Conservation (phyloP, 2,329 filamentous ascomycete species). For the Xylariales sp. region DNA sequence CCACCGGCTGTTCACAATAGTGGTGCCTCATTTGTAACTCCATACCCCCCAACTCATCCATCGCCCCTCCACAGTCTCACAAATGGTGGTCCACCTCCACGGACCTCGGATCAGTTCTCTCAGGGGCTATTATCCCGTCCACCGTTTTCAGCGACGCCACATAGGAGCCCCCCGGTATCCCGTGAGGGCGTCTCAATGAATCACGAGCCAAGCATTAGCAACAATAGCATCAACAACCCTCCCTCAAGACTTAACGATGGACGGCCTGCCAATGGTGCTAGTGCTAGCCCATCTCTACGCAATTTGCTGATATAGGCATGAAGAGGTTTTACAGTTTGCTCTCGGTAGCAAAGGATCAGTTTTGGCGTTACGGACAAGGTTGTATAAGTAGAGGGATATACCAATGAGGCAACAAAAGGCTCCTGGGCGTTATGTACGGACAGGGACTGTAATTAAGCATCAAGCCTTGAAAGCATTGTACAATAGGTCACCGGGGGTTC, state of each 20-base stretch:
- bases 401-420: conserved; percentile 41
- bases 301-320: conserved; percentile 72
- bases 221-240: conserved; percentile 47
- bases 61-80: conserved; percentile 49
- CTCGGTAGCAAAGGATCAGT: conserved; percentile 28
- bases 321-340: conserved; percentile 28
- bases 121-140: conserved; percentile 57
- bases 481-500: conserved; percentile 34
- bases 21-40: conserved; percentile 54
- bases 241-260: conserved; percentile 49
- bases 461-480: conserved; percentile 40
- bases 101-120: conserved; percentile 59
- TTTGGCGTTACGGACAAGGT: conserved; percentile 46
- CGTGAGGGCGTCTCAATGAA: conserved; percentile 53
- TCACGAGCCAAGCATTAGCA: conserved; percentile 49
- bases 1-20: conserved; percentile 55
- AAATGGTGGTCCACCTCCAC: conserved; percentile 57
- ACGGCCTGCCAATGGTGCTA: conserved; percentile 65
- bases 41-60: conserved; percentile 50
- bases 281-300: conserved; percentile 79
- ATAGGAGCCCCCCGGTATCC: conserved; percentile 59
- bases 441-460: conserved; percentile 29
- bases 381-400: conserved; percentile 50
- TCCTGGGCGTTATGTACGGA: conserved; percentile 34
- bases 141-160: conserved; percentile 57